Conservation (phyloP, 78 protist species). For the Emiliania huxleyi region DNA sequence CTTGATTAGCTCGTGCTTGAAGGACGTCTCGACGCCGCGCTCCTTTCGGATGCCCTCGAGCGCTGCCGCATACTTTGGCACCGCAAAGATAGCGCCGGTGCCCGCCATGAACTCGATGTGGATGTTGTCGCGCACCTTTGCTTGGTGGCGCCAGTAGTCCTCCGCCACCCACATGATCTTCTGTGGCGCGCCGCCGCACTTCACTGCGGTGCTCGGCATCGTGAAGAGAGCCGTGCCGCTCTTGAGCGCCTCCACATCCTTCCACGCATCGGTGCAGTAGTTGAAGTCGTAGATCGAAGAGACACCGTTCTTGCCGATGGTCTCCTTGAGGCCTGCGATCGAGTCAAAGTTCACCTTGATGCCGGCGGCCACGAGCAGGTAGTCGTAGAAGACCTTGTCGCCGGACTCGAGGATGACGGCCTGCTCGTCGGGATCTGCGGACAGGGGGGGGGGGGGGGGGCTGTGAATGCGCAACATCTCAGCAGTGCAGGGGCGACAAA, state of each 20-base stretch:
- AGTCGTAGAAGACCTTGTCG: constrained; percentile 53
- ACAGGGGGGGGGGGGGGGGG: too few relatives aligned
- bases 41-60: constrained; percentile 46
- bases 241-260: constrained; percentile 42
- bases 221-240: constrained; percentile 64
- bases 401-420: constrained; percentile 23
- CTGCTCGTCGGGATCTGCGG: too few relatives aligned
- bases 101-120: constrained; percentile 50
- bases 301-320: constrained; percentile 67
- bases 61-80: constrained; percentile 49
- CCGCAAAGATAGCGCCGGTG: constrained; percentile 55
- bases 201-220: constrained; percentile 56
- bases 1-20: constrained; percentile 46
- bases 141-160: constrained; percentile 40
- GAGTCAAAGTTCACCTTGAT: constrained; percentile 47
- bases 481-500: too few relatives aligned
- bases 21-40: constrained; percentile 16
- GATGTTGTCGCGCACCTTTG: constrained; percentile 38
- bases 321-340: constrained; percentile 60
- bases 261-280: constrained; percentile 39
- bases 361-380: constrained; percentile 62
- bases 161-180: constrained; percentile 72
- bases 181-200: constrained; percentile 79
- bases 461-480: too few relatives aligned
- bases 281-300: constrained; percentile 58